Percentiles rank a stretch among this genome's conserved stretches.
phyloP scores from a whole-genome alignment of 352 stramenopile species.

The Phytophthora sojae region DNA sequence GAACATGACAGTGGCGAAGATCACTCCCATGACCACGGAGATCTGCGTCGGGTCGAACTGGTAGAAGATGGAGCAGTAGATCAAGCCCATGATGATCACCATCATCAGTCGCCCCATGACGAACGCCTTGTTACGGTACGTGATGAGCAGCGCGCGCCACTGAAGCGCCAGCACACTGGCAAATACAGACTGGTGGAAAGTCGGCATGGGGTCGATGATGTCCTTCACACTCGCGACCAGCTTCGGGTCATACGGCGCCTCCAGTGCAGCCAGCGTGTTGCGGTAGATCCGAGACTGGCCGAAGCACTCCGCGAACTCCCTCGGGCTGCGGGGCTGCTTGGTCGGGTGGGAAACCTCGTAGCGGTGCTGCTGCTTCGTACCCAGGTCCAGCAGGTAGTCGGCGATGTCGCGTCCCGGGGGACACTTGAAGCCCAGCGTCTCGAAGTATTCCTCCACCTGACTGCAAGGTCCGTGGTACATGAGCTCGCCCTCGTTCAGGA shows the following conservation, averaged over 20 bases:
- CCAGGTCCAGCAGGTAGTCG: slow-evolving; percentile 44
- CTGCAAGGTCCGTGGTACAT: slow-evolving; percentile 30
- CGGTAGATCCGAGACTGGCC: slow-evolving; percentile 28
- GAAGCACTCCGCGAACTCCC: slow-evolving; percentile 45
- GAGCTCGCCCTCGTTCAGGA: slow-evolving; percentile 18
- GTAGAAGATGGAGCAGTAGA: slow-evolving; percentile 39
- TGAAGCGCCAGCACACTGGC: slow-evolving; percentile 34
- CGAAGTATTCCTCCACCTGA: slow-evolving; percentile 41
- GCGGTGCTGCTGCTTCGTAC: slow-evolving; percentile 37
- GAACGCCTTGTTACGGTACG: slow-evolving; percentile 49
- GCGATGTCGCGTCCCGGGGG: slow-evolving; percentile 35
- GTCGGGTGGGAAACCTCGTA: slow-evolving; percentile 12
- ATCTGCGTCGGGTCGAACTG: slow-evolving; percentile 28
- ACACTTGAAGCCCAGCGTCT: slow-evolving; percentile 41
- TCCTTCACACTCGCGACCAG: slow-evolving; percentile 28
- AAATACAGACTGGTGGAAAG: slow-evolving; percentile 39
- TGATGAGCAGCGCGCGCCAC: slow-evolving; percentile 67
- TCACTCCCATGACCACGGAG: slow-evolving; percentile 22
- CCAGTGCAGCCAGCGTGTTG: slow-evolving; percentile 14
- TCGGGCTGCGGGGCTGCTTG: slow-evolving; percentile 13
- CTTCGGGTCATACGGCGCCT: slow-evolving; percentile 19
- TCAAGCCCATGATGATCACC: slow-evolving; percentile 50
- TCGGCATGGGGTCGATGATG: slow-evolving; percentile 37
- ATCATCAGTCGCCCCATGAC: slow-evolving; percentile 47
- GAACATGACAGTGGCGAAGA: slow-evolving; percentile 29